Conservation (phyloP, 2,329 filamentous ascomycete species). For the Penicillium sp. region DNA sequence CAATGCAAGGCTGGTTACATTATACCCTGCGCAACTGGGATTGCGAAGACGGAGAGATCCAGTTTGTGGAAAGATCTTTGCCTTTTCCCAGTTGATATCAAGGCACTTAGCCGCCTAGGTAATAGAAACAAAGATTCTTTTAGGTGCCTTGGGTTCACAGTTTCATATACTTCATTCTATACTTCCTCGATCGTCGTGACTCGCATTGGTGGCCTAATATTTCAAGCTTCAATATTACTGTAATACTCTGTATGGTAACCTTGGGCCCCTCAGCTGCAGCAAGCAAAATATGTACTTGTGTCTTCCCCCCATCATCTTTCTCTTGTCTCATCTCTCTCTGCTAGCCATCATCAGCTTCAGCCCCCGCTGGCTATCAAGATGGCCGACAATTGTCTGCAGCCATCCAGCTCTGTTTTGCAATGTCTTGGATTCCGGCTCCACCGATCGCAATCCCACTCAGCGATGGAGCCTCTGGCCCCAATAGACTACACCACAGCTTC, state of each 20-base stretch:
- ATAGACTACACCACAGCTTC: background rate
- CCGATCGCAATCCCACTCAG: conserved; percentile 3
- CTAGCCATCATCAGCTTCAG: background rate
- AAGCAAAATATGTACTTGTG: too few relatives aligned
- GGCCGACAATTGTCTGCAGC: background rate
- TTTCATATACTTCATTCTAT: too few relatives aligned
- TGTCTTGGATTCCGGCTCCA: conserved; percentile 7
- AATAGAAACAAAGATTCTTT: too few relatives aligned
- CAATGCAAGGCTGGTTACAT: conserved; percentile 9
- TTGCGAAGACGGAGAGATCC: conserved; percentile 2
- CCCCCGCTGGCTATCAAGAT: background rate
- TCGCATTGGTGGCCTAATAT: too few relatives aligned
- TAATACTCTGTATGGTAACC: conserved; percentile 12
- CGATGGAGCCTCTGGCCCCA: background rate
- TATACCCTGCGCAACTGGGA: conserved; percentile 7
- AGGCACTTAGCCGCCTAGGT: background rate
- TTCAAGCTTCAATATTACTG: too few relatives aligned
- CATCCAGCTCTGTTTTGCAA: background rate
- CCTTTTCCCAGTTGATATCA: conserved; percentile 4
- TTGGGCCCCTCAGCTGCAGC: conserved; percentile 4
- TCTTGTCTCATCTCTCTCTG: conserved; percentile 2
- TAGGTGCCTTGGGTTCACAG: too few relatives aligned
- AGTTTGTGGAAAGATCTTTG: conserved; percentile 4
- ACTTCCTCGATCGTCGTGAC: too few relatives aligned
- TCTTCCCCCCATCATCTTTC: conserved; percentile 2